Conservation (phyloP, 805 yeast genomes). For the Pichia pseudocactophila region DNA sequence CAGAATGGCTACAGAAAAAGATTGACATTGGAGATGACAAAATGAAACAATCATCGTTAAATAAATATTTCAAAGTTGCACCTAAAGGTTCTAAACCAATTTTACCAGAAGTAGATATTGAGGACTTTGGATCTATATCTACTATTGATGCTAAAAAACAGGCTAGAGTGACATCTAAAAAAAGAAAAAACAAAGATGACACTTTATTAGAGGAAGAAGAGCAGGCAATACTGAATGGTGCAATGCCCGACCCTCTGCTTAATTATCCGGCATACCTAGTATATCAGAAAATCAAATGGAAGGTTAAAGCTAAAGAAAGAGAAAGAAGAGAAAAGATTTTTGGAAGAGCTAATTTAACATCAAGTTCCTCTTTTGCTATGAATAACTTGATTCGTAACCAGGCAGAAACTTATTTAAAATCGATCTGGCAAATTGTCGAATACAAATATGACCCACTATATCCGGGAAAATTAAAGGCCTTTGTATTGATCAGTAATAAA, state of each 20-base stretch:
- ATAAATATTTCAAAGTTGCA: constrained; percentile 44
- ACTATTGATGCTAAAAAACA: constrained; percentile 27
- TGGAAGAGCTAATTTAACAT: constrained; percentile 42
- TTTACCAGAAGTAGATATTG: constrained; percentile 31
- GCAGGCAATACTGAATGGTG: constrained; percentile 38
- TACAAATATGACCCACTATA: constrained; percentile 42
- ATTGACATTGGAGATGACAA: constrained; percentile 55
- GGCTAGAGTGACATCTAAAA: constrained; percentile 40
- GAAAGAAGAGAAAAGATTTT: constrained; percentile 67
- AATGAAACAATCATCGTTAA: constrained; percentile 60
- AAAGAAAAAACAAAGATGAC: constrained; percentile 30
- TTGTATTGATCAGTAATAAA: constrained; percentile 57
- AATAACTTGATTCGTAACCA: constrained; percentile 65
- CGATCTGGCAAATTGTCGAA: constrained; percentile 82
- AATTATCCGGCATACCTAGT: constrained; percentile 62
- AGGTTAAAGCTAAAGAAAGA: constrained; percentile 59
- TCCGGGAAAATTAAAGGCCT: constrained; percentile 75
- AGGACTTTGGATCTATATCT: constrained; percentile 48
- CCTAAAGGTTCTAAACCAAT: constrained; percentile 28
- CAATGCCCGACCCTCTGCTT: constrained; percentile 56
- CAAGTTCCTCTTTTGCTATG: constrained; percentile 49
- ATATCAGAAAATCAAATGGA: constrained; percentile 87
- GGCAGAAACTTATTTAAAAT: constrained; percentile 68
- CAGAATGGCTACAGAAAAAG: constrained; percentile 77
- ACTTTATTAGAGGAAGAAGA: constrained; percentile 36